Base-by-base conservation (phyloP, 148 eudicot species). In the Rhododendron simsii region DNA sequence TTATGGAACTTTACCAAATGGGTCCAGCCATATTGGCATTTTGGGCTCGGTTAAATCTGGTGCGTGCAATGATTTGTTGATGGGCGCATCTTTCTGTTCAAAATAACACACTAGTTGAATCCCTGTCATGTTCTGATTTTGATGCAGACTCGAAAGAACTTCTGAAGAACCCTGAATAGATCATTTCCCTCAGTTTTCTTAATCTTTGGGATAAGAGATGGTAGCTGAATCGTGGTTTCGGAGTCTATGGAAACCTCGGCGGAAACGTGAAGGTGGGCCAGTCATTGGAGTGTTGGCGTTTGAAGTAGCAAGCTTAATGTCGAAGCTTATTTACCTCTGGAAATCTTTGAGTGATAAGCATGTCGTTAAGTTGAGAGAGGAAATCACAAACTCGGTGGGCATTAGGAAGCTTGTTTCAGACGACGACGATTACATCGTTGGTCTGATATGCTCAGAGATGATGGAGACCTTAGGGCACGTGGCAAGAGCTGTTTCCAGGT, bases 191-290 rank as follows among this genome's bases (percentile, higher is more conserved):
- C 1, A 15, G 2, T 30, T 75, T 57, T 78, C 61, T 11, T 33
- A 48, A 6, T 57, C 23, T 33, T 15, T 45, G 86, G 83, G 57
- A 48, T 59, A 45, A 85, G 81, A 90, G 80, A 93, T 92, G 94
- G 94, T 90, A 26, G 90, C 89, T 7, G 90, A 93, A 47, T 92
- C 94, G n/a, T 93, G 96, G 96, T 90, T 93, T 82, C 91, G 90
- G 16, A 86, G 85, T 88, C 81, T 93, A 11, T 93, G 92, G 96
- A 90, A 73, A 89, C 74, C 87, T 44, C 90, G 88, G 41, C 87
- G 84, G 35, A 94, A 93, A 87, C 89, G 87, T 18, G 91, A 87
- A 2, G 63, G 37, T 39, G 87, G 85, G 23, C 50, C 81, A 20
- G 47, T 63, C 76, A 86, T 94, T 81, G 95, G 93, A 73, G 92